Evolutionary conservation across 1,284 basidiomycete genomes (phyloP).

Genomic region (Boletus holoroseus): DNA sequence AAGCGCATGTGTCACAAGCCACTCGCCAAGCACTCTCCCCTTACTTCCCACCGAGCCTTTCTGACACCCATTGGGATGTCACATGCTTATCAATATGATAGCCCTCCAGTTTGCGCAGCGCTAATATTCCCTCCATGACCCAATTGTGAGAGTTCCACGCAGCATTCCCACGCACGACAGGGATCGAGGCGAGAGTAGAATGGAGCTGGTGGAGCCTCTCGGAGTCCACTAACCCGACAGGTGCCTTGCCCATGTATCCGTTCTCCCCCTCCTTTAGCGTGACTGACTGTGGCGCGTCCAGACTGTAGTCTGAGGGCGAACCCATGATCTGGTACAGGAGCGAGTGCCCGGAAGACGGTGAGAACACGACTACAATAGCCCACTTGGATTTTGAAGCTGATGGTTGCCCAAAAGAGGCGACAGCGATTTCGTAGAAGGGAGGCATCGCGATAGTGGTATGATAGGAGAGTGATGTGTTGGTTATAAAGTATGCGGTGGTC

Average conservation of each 20-base stretch:
- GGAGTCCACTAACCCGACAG: conserved; percentile 28
- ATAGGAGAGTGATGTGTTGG: background rate
- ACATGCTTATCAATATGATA: conserved; percentile 31
- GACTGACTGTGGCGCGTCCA: conserved; percentile 33
- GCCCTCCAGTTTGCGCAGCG: conserved; percentile 28
- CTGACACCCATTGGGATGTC: conserved; percentile 30
- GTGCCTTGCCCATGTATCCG: conserved; percentile 22
- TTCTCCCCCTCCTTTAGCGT: conserved; percentile 30
- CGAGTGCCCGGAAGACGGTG: conserved; percentile 28
- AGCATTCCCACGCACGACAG: conserved; percentile 26
- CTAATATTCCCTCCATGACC: conserved; percentile 32
- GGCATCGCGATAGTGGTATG: conserved; percentile 22
- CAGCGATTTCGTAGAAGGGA: conserved; percentile 31
- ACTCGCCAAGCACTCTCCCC: conserved; percentile 1
- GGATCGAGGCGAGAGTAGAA: conserved; percentile 25
- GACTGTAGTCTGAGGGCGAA: conserved; percentile 26
- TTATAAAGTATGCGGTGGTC: conserved; percentile 1
- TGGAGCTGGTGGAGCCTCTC: conserved; percentile 29
- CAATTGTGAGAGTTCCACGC: conserved; percentile 30
- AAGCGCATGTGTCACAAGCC: conserved; percentile 6
- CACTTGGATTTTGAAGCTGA: conserved; percentile 23
- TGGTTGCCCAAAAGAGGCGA: conserved; percentile 27
- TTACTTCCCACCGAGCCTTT: conserved; percentile 29
- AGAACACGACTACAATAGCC: conserved; percentile 30
- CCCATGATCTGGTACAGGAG: conserved; percentile 32